Percentiles rank a stretch among this genome's conserved stretches.
Conservation (phyloP, 1,284 basidiomycete species). For the Ganoderma lingzhi region DNA sequence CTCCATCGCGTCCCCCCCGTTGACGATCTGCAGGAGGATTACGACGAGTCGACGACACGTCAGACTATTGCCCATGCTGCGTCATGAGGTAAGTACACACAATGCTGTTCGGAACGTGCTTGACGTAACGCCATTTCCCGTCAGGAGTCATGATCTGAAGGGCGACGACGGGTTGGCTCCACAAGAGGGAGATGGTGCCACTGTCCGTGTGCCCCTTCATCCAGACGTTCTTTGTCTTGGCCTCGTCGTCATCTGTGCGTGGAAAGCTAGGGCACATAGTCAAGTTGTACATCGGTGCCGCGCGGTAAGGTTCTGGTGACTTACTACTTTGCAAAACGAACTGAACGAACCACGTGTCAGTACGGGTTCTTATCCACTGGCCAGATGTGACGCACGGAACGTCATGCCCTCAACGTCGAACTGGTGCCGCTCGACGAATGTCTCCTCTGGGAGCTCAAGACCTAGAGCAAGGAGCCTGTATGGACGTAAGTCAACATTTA, state of each 20-base stretch:
- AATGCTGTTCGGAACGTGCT: slow-evolving; percentile 64
- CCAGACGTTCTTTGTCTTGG: slow-evolving; percentile 61
- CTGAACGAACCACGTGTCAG: slow-evolving; percentile 20
- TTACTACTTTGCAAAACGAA: slow-evolving; percentile 48
- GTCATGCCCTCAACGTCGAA: slow-evolving; percentile 38
- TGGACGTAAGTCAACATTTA: neutral
- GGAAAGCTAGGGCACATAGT: slow-evolving; percentile 37
- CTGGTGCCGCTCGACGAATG: slow-evolving; percentile 40
- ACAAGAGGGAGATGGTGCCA: slow-evolving; percentile 37
- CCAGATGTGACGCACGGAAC: slow-evolving; percentile 32
- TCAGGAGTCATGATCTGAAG: slow-evolving; percentile 56
- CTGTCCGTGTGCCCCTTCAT: slow-evolving; percentile 62
- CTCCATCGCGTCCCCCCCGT: slow-evolving; percentile 65
- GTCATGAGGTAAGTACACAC: slow-evolving; percentile 44
- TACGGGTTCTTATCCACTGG: neutral
- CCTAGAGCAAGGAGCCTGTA: slow-evolving; percentile 52
- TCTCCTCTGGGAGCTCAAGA: slow-evolving; percentile 46
- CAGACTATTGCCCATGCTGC: too few relatives aligned
- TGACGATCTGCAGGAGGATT: slow-evolving; percentile 49
- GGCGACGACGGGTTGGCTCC: slow-evolving; percentile 56
- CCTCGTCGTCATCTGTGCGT: slow-evolving; percentile 54
- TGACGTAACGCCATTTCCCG: slow-evolving; percentile 65
- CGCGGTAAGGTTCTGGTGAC: slow-evolving; percentile 9
- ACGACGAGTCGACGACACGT: too few relatives aligned
- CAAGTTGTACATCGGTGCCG: neutral